phyloP scores from a whole-genome alignment of 805 yeast species.

The Pichia manshurica region DNA sequence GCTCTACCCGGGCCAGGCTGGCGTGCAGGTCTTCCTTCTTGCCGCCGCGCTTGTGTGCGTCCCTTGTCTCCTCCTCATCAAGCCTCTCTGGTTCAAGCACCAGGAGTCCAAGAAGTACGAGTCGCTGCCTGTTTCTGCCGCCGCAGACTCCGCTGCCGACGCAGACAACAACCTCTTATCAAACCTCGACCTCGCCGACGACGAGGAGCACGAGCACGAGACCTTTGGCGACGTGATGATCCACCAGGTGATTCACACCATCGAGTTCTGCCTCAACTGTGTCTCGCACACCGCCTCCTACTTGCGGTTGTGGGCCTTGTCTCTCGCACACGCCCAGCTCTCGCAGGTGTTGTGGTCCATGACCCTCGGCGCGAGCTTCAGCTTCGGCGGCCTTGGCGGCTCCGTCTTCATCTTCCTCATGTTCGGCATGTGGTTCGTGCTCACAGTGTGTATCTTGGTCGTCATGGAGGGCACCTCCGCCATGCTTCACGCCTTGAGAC shows the following conservation, averaged over 20 bases:
- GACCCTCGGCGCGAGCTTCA: conserved; percentile 45
- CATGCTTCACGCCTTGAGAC: conserved; percentile 69
- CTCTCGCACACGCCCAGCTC: conserved; percentile 74
- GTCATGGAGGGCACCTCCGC: conserved; percentile 85
- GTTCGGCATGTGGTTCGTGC: conserved; percentile 70
- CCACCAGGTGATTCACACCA: conserved; percentile 76
- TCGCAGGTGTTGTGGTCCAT: conserved; percentile 70
- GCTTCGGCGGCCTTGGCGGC: conserved; percentile 40
- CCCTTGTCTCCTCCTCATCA: conserved; percentile 65
- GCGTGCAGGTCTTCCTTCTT: conserved; percentile 53
- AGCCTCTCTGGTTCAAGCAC: conserved; percentile 46
- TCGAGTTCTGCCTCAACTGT: conserved; percentile 74
- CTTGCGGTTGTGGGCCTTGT: conserved; percentile 71
- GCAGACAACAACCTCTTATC: conserved; percentile 30
- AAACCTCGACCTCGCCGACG: conserved; percentile 37
- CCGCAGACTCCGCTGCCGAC: conserved; percentile 13
- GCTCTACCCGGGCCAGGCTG: conserved; percentile 59
- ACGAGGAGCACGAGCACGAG: conserved; percentile 31
- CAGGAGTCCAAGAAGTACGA: conserved; percentile 46
- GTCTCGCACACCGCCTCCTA: conserved; percentile 79
- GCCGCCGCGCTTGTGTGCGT: conserved; percentile 60
- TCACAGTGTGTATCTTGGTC: conserved; percentile 64
- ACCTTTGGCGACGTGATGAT: conserved; percentile 67
- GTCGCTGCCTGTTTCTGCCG: conserved; percentile 30
- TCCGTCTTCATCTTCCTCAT: conserved; percentile 52